Base-by-base conservation (phyloP, 2,329 filamentous ascomycete species). In the Capronia americana region DNA sequence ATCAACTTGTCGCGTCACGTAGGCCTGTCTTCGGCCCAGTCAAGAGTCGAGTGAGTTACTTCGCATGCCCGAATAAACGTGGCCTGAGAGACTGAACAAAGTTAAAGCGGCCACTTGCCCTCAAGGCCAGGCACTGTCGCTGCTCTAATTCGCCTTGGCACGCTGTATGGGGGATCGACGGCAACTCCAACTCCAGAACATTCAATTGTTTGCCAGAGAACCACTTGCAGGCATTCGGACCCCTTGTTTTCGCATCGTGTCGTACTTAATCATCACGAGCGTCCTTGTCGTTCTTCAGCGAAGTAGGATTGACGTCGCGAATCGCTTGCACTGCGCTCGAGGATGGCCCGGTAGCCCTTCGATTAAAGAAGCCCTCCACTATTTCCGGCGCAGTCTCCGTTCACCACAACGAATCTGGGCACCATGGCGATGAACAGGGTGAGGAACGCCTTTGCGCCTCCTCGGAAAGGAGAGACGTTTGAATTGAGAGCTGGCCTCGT, bases 391-490 rank as follows among this genome's bases (percentile, higher is more conserved):
- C 32, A 55, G 23, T 32, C 28, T 50, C 46, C 61, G 14, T 50
- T 24, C 48, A 41, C 48, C 20, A 23, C 41, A 26, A 23, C 61
- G 2, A 61, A 65, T 58, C 20, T 44, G 38, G 14, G 14, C 73
- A 71, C 64, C 74, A 97, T 96, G 92, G 94, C 95, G 77, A 94
- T 98, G 79, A 98, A 95, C 83, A 91, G 94, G 80, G 95, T 99
- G 79, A 89, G 91, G 78, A 93, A 91, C 80, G 95, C 94, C 75
- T 97, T 99, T 79, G 90, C 92, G 78, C 90, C 89, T 78, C 95
- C 95, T 74, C 89, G 90, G 76, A 99, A 99, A 84, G 95, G 95
- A 79, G 95, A 99, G 83, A 99, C 95, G 17, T 98, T 97, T 78
- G 95, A 99, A 85, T 83, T 99, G 81, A 90, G 95, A 79, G 92